Percentiles rank a stretch among this genome's conserved stretches.
Evolutionary conservation across 805 yeast genomes (phyloP).

Genomic region (Candida taoyuanica): DNA sequence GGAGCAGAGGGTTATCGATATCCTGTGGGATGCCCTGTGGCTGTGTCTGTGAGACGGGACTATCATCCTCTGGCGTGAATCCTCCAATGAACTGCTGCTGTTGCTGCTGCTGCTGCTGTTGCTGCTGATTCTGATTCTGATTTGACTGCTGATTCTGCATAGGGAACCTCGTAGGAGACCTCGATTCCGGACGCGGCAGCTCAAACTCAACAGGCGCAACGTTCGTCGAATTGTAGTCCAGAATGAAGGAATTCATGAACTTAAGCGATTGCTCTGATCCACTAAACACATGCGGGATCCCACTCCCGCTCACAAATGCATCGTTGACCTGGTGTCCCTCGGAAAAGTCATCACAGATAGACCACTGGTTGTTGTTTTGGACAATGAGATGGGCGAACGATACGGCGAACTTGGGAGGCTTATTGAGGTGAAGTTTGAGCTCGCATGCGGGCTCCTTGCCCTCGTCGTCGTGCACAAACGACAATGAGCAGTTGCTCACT

Average conservation of each 20-base stretch:
- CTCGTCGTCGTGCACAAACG: constrained; percentile 29
- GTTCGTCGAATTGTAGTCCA: constrained; percentile 39
- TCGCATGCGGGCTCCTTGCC: constrained; percentile 35
- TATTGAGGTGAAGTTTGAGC: constrained; percentile 44
- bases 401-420: constrained; percentile 76
- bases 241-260: constrained; percentile 49
- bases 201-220: constrained; percentile 24
- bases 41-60: background rate
- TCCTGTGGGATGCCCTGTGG: constrained; percentile 2
- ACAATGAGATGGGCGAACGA: constrained; percentile 54
- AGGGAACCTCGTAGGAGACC: constrained; percentile 19
- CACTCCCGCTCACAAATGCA: constrained; percentile 59
- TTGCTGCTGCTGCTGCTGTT: constrained; percentile 3
- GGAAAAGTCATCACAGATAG: constrained; percentile 77
- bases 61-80: constrained; percentile 4
- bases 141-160: too few relatives aligned
- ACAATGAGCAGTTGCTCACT: constrained; percentile 54
- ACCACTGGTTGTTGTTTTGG: constrained; percentile 61
- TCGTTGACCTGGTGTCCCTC: constrained; percentile 77
- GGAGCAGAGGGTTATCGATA: constrained; percentile 9
- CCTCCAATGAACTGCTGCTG: constrained; percentile 2
- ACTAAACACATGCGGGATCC: constrained; percentile 63
- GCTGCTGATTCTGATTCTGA: too few relatives aligned
- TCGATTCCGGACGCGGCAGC: constrained; percentile 19
- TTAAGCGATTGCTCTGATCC: constrained; percentile 50